A percentile compares a stretch with the other conserved stretches of the same genome.
Evolutionary conservation across 768 basidiomycete species (phyloP).

Genomic region (Omphalotus guepiniiformis): DNA sequence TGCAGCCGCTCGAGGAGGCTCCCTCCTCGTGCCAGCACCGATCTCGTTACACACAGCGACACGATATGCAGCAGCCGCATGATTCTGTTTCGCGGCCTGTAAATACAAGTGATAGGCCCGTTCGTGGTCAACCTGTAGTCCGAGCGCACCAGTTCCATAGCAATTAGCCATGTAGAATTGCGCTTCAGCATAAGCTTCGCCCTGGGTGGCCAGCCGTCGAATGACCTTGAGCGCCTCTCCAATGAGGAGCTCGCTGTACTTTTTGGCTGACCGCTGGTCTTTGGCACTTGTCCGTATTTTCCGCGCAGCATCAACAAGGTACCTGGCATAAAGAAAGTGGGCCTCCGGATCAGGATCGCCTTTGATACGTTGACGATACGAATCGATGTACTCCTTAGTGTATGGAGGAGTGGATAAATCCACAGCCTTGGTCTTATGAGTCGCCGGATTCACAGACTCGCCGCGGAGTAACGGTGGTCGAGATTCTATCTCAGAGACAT

Average conservation of each 20-base stretch:
- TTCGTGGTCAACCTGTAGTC: conserved; percentile 96
- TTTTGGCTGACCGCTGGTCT: conserved; percentile 81
- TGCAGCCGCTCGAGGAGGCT: conserved; percentile 83
- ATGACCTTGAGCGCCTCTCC: conserved; percentile 89
- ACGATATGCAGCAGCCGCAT: conserved; percentile 90
- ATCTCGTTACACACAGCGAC: conserved; percentile 99
- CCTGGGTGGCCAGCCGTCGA: conserved; percentile 88
- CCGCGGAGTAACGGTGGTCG: conserved; percentile 55
- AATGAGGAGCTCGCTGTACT: conserved; percentile 85
- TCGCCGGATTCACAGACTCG: conserved; percentile 52
- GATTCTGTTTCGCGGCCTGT: conserved; percentile 96
- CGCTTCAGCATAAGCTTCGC: conserved; percentile 89
- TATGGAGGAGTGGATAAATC: conserved; percentile 82
- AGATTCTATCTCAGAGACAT: conserved; percentile 49
- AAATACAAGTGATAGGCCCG: conserved; percentile 96
- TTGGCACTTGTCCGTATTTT: conserved; percentile 72
- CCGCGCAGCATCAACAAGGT: conserved; percentile 96
- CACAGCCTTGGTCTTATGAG: conserved; percentile 73
- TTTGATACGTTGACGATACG: conserved; percentile 96
- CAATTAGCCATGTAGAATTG: conserved; percentile 99
- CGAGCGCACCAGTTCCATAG: conserved; percentile 91
- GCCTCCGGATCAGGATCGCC: conserved; percentile 97
- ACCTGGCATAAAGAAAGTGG: conserved; percentile 97
- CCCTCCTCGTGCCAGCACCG: conserved; percentile 90
- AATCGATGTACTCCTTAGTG: conserved; percentile 95